Conservation (phyloP, 2,329 filamentous ascomycete species). For the Fusarium hostae region DNA sequence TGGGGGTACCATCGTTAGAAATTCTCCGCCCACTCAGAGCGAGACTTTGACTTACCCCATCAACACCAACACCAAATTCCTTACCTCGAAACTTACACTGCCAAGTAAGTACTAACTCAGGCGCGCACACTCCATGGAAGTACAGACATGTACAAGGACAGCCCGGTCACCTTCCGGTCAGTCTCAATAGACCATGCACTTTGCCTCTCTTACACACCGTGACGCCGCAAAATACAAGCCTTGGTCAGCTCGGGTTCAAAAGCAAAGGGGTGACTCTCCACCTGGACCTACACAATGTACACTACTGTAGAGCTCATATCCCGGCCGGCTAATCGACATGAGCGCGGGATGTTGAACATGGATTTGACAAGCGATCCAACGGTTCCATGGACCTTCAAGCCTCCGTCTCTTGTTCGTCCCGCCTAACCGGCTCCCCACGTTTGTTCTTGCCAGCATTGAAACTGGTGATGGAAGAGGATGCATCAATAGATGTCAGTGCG, state of each 20-base stretch:
- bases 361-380: constrained; percentile 11
- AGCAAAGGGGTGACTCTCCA: constrained; percentile 8
- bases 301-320: constrained; percentile 1
- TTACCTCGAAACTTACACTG: constrained; percentile 11
- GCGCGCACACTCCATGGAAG: neutral
- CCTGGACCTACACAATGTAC: neutral
- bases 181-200: constrained; percentile 21
- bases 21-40: constrained; percentile 24
- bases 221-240: neutral
- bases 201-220: constrained; percentile 21
- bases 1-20: constrained; percentile 33
- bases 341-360: constrained; percentile 28
- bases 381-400: neutral
- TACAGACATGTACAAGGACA: neutral
- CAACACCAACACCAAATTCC: constrained; percentile 16
- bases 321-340: constrained; percentile 15
- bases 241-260: constrained; percentile 13
- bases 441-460: constrained; percentile 1
- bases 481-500: neutral
- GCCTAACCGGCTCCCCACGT: constrained; percentile 27
- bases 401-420: constrained; percentile 22
- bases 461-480: constrained; percentile 12
- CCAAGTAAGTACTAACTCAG: constrained; percentile 11
- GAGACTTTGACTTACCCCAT: constrained; percentile 6
- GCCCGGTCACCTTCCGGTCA: constrained; percentile 16